Percentiles rank a stretch among this genome's conserved stretches.
These are phyloP conservation scores for Davidsoniella australis DNA, from an alignment of 2,329 filamentous ascomycete species.

Conservation along the genomic window DNA sequence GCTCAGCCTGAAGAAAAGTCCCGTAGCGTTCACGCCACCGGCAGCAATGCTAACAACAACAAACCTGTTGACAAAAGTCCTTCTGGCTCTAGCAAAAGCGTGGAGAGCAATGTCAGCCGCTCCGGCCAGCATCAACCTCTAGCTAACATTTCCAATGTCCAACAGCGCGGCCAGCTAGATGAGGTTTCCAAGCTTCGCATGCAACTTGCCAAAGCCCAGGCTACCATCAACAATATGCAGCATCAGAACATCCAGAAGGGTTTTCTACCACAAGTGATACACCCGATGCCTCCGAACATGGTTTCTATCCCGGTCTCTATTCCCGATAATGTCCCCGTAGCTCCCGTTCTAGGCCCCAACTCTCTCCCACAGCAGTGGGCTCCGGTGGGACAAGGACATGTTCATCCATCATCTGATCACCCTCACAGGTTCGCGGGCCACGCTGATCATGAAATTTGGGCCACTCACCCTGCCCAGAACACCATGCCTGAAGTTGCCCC, in stretches of 20 bases:
- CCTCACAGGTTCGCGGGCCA: not conserved
- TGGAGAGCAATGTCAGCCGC: not conserved
- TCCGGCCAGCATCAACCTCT: not conserved
- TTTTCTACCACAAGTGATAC: too few species aligned
- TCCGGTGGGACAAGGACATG: too few species aligned
- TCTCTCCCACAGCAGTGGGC: too few species aligned
- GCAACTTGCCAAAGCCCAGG: conserved; percentile 55
- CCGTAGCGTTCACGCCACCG: not conserved
- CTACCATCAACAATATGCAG: conserved; percentile 14
- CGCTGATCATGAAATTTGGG: conserved; percentile 1
- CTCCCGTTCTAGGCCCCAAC: not conserved
- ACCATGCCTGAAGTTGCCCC: not conserved
- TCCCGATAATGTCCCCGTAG: not conserved
- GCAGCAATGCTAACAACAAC: not conserved
- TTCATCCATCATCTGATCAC: too few species aligned
- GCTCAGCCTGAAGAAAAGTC: conserved; percentile 20
- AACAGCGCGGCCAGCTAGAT: conserved; percentile 23
- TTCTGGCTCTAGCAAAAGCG: not conserved
- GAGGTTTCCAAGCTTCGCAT: conserved; percentile 49
- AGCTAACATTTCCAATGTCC: not conserved
- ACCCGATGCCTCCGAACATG: too few species aligned
- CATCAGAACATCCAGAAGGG: conserved; percentile 14
- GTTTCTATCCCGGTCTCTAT: not conserved
- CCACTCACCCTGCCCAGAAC: not conserved
- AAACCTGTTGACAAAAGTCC: not conserved